These are phyloP conservation scores for Favolaschia claudopus DNA, from an alignment of 768 basidiomycete species.

Conservation along the genomic window DNA sequence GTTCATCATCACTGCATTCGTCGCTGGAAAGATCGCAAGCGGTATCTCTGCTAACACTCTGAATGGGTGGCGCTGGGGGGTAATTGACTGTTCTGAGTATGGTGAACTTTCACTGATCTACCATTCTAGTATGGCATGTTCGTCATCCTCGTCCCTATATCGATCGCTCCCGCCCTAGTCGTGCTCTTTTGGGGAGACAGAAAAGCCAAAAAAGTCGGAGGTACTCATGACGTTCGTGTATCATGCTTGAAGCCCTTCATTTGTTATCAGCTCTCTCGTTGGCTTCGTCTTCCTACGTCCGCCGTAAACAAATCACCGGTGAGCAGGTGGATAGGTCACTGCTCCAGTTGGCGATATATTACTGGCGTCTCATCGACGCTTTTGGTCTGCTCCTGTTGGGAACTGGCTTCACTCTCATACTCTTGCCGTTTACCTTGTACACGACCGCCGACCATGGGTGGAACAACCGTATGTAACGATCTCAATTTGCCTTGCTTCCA, in stretches of 20 bases:
- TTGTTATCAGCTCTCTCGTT: conserved; percentile 2
- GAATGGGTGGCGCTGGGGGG: conserved; percentile 26
- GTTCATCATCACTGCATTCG: conserved; percentile 20
- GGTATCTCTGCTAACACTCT: conserved; percentile 7
- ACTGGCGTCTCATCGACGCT: conserved; percentile 22
- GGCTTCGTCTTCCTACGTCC: conserved; percentile 12
- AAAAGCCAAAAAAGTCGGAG: conserved; percentile 16
- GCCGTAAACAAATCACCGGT: background rate
- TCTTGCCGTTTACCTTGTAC: conserved; percentile 27
- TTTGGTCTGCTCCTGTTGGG: conserved; percentile 26
- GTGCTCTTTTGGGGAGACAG: conserved; percentile 21
- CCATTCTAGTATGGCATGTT: conserved; percentile 22
- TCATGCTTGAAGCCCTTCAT: conserved; percentile 6
- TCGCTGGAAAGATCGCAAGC: conserved; percentile 13
- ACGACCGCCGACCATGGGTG: conserved; percentile 24
- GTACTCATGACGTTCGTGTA: background rate
- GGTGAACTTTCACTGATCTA: background rate
- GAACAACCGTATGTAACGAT: conserved; percentile 17
- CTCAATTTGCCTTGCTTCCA: background rate
- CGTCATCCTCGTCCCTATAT: conserved; percentile 25
- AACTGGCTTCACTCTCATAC: conserved; percentile 15
- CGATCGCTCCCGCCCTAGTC: conserved; percentile 22
- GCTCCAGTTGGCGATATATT: background rate
- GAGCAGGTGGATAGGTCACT: background rate
- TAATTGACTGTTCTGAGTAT: background rate